Evolutionary conservation across 2,329 filamentous ascomycete species (phyloP).

Genomic region (Magnaporthiopsis poae): DNA sequence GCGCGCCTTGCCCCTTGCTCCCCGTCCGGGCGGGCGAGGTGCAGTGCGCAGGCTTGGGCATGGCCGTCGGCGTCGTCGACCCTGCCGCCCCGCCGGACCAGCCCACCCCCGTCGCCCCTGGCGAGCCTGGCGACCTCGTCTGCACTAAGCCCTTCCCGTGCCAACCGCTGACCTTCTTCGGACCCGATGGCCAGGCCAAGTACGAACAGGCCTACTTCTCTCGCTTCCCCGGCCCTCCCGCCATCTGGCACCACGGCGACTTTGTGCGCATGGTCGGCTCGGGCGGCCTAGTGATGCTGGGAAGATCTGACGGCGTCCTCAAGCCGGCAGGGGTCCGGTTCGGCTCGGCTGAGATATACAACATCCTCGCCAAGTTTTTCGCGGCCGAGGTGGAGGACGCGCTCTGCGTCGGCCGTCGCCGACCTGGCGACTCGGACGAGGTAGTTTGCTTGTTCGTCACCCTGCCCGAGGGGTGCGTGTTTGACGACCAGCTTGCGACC

Average conservation of each 20-base stretch:
- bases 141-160: constrained; percentile 80
- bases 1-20: constrained; percentile 67
- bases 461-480: constrained; percentile 47
- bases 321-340: constrained; percentile 90
- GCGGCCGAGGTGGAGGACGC: constrained; percentile 70
- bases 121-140: constrained; percentile 76
- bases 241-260: constrained; percentile 87
- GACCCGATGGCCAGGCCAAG: constrained; percentile 58
- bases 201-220: constrained; percentile 84
- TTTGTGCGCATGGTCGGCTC: constrained; percentile 66
- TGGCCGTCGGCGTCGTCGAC: constrained; percentile 60
- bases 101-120: constrained; percentile 37
- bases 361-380: constrained; percentile 79
- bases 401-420: constrained; percentile 72
- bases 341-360: constrained; percentile 91
- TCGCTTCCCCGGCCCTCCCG: constrained; percentile 47
- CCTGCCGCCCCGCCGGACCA: constrained; percentile 44
- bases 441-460: constrained; percentile 83
- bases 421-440: constrained; percentile 65
- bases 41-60: constrained; percentile 67
- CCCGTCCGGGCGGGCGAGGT: constrained; percentile 67
- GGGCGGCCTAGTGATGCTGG: constrained; percentile 79
- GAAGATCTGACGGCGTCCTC: constrained; percentile 81
- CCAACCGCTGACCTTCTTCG: constrained; percentile 85
- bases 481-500: constrained; percentile 50